Base-by-base conservation (phyloP, 257 asterid genomes). In the Fraxinus quadrangulata region DNA sequence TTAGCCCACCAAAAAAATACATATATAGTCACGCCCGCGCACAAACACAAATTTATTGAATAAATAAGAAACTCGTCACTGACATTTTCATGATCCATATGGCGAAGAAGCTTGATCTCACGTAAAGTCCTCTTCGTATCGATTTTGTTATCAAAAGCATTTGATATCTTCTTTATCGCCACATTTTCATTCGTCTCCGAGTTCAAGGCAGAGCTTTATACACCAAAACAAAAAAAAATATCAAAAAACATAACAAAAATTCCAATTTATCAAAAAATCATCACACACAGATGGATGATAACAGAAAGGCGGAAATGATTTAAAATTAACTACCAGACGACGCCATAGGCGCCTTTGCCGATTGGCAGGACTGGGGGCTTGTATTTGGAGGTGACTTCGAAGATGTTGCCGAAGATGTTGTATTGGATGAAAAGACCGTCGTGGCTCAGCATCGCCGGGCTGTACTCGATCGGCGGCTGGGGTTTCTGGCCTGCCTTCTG, bases 91-190 rank as follows among this genome's bases (percentile, higher is more conserved):
- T 80, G 84, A 75, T 80, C 80, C 84, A 80, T 75, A 49, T 80
- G 79, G 56, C 84, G 84, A 61, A 80, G 77, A 42, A 80, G 84
- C 77, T 80, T 80, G 74, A 80, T 80, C 70, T 80, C 84, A 69
- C 84, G 79, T 73, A 79, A n/a, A 73, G 82, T 79, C 78, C 82
- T 79, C 78, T 79, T 79, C n/a, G 82, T 70, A 79, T 75, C 84
- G 67, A 80, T 75, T 49, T 33, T 75, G 73, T 61, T 80, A 75
- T 80, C 77, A 49, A 80, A 80, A 30, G 84, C 77, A 37, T 70
- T 75, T 17, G 80, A 45, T 9, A 80, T 80, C 70, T 80, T 80
- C 84, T 80, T 80, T 49, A 80, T 71, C 24, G 84, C 84, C 24
- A 80, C 80, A 11, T 80, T 34, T 68, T 80, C 84, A 47, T 70